Percentiles rank a stretch among this genome's conserved stretches.
phyloP scores from a whole-genome alignment of 768 basidiomycete genomes.

The Chalciporus piperatus region DNA sequence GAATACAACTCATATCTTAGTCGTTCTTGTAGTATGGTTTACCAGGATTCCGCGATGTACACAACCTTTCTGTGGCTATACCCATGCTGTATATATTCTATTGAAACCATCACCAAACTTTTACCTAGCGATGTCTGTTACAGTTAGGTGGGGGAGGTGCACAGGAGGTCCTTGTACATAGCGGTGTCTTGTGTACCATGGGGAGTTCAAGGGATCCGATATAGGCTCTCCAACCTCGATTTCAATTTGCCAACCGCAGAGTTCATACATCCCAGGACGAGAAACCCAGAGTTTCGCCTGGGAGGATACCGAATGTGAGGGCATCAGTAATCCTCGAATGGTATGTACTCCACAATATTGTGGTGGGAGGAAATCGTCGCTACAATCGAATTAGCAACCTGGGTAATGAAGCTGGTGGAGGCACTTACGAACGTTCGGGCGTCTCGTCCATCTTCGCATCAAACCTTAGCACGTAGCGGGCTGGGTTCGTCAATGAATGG shows the following conservation, averaged over 20 bases:
- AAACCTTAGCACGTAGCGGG: constrained; percentile 57
- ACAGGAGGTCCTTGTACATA: constrained; percentile 40
- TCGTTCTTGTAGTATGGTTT: background rate
- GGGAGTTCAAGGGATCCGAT: constrained; percentile 5
- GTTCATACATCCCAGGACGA: constrained; percentile 60
- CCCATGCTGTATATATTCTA: constrained; percentile 13
- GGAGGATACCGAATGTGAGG: constrained; percentile 44
- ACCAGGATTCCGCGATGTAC: background rate
- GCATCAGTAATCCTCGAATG: constrained; percentile 56
- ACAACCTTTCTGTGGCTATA: constrained; percentile 5
- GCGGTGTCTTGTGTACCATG: constrained; percentile 37
- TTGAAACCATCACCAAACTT: background rate
- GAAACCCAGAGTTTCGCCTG: constrained; percentile 56
- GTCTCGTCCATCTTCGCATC: constrained; percentile 22
- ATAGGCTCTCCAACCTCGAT: constrained; percentile 53
- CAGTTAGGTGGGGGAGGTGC: constrained; percentile 33
- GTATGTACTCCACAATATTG: constrained; percentile 66
- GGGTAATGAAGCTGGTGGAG: background rate
- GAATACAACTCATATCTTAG: constrained; percentile 13
- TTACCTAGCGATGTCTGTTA: constrained; percentile 22
- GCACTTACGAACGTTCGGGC: constrained; percentile 22
- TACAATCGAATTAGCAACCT: constrained; percentile 22
- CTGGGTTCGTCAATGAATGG: constrained; percentile 61
- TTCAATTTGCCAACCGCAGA: constrained; percentile 69
- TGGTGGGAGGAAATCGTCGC: constrained; percentile 45